phyloP scores from a whole-genome alignment of 805 yeast species.

The Metschnikowia koreensis region DNA sequence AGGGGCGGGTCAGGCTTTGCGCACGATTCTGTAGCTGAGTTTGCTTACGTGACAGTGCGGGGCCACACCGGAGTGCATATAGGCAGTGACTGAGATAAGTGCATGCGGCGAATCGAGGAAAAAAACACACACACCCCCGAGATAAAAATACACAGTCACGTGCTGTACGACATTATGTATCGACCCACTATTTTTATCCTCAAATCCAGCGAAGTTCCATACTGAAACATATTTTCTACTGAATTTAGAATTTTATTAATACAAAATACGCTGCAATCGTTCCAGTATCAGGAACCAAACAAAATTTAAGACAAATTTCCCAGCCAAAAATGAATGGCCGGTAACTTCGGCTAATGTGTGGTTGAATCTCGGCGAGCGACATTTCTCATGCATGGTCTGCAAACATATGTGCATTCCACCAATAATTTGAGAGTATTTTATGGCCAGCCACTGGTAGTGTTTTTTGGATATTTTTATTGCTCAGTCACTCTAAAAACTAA shows the following conservation, averaged over 20 bases:
- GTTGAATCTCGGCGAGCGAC: background rate
- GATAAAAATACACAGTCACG: background rate
- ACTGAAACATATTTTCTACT: background rate
- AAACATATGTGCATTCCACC: background rate
- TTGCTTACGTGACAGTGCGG: slow-evolving; percentile 1
- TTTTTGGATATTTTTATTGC: background rate
- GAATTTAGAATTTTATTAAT: no score
- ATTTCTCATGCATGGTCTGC: background rate
- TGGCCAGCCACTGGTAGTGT: no score
- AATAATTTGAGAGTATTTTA: no score
- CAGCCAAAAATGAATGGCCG: background rate
- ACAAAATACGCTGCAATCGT: no score
- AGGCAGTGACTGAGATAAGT: background rate
- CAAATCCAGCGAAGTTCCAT: no score
- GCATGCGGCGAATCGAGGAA: slow-evolving; percentile 1
- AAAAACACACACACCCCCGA: background rate
- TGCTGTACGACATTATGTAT: background rate
- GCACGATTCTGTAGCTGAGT: background rate
- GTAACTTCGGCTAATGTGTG: background rate
- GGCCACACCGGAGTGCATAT: slow-evolving; percentile 2
- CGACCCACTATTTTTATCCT: background rate
- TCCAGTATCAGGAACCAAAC: no score
- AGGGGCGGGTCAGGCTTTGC: background rate
- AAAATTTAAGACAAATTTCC: no score
- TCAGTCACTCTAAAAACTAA: no score